Percentiles rank a stretch among this genome's conserved stretches.
Conservation (phyloP, 495 filamentous ascomycete species). For the Baudoinia panamericana region DNA sequence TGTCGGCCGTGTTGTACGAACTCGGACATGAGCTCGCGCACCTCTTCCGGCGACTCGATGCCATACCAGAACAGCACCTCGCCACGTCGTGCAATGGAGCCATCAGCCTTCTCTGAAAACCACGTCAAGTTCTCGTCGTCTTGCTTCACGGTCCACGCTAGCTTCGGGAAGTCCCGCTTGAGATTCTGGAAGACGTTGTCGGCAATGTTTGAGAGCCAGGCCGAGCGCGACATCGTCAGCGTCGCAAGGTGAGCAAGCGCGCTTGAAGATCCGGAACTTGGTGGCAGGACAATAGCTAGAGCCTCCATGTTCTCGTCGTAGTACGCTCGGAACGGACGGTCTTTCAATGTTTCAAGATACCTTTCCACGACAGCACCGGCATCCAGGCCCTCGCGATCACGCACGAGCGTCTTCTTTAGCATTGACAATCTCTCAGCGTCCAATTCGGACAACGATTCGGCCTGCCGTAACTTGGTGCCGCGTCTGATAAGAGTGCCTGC, state of each 20-base stretch:
- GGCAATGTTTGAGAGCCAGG: conserved; percentile 92
- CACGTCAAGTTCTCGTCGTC: conserved; percentile 96
- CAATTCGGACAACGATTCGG: conserved; percentile 62
- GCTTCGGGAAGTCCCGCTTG: conserved; percentile 80
- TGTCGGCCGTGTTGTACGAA: conserved; percentile 71
- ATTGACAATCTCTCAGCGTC: conserved; percentile 48
- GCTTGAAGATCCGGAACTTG: conserved; percentile 35
- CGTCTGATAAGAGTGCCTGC: conserved; percentile 90
- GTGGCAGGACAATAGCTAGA: conserved; percentile 79
- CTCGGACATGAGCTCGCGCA: conserved; percentile 75
- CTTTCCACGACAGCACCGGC: conserved; percentile 72
- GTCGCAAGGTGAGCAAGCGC: conserved; percentile 74
- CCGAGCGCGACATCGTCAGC: conserved; percentile 87
- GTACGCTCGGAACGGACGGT: conserved; percentile 80
- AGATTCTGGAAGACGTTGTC: conserved; percentile 92
- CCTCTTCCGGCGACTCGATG: conserved; percentile 69
- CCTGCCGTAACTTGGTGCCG: conserved; percentile 77
- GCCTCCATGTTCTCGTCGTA: conserved; percentile 96
- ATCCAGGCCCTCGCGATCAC: conserved; percentile 77
- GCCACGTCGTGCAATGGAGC: conserved; percentile 62
- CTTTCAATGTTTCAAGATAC: conserved; percentile 63
- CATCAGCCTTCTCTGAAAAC: conserved; percentile 97
- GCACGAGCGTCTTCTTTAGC: conserved; percentile 69
- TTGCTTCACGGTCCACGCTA: conserved; percentile 94
- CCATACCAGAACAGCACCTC: conserved; percentile 98